phyloP scores from a whole-genome alignment of 345 rosid genomes.

The Citrus hindsii region DNA sequence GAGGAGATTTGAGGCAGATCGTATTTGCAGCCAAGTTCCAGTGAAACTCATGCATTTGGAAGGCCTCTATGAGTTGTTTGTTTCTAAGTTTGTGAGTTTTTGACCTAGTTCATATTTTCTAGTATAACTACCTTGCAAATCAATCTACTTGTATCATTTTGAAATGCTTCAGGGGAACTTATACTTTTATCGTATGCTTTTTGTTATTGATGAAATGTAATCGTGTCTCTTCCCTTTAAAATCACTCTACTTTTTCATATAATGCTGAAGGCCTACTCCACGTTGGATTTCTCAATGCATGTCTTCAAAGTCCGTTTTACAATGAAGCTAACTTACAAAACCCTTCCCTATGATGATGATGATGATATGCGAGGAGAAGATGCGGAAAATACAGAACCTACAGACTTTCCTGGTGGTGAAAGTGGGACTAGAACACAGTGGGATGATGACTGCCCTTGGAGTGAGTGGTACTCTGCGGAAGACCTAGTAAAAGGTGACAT shows the following conservation, averaged over 20 bases:
- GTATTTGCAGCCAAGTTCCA: conserved; percentile 90
- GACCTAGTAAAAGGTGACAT: conserved; percentile 77
- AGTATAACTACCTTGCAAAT: background rate
- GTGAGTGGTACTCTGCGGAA: conserved; percentile 98
- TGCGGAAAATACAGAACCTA: conserved; percentile 48
- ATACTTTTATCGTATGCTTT: background rate
- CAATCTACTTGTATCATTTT: background rate
- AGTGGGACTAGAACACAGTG: conserved; percentile 54
- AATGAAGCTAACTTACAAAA: conserved; percentile 89
- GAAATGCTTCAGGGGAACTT: background rate
- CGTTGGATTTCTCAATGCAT: conserved; percentile 66
- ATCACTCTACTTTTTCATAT: conserved; percentile 14
- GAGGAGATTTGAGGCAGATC: conserved; percentile 93
- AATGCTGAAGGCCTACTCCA: conserved; percentile 69
- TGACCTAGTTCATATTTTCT: background rate
- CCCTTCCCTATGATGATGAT: conserved; percentile 53
- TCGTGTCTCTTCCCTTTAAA: background rate
- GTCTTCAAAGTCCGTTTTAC: conserved; percentile 64
- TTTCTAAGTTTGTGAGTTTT: conserved; percentile 91
- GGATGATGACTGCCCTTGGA: conserved; percentile 99
- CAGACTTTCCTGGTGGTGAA: conserved; percentile 39
- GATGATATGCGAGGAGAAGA: conserved; percentile 47
- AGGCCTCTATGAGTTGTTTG: conserved; percentile 87
- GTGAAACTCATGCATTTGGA: conserved; percentile 93
- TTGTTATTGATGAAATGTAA: background rate